Percentiles rank a stretch among this genome's conserved stretches.
phyloP scores from a whole-genome alignment of 768 basidiomycete genomes.

The Cubamyces lactineus region DNA sequence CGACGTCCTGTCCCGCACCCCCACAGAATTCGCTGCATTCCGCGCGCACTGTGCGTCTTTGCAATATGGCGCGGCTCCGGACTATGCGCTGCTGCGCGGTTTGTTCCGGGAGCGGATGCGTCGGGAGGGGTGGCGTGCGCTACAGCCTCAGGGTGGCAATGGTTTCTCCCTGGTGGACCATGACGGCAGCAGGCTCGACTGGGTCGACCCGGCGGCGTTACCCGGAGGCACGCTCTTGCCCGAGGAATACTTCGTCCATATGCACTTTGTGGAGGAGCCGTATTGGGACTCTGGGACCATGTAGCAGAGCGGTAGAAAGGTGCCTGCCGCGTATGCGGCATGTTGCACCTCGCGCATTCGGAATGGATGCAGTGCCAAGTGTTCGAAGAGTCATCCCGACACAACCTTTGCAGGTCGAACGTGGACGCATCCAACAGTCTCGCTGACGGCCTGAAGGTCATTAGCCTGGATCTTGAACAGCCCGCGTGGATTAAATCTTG shows the following conservation, averaged over 20 bases:
- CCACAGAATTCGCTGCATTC: constrained; percentile 22
- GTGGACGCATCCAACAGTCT: too few relatives aligned
- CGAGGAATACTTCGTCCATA: constrained; percentile 16
- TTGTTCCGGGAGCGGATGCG: constrained; percentile 21
- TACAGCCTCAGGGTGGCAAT: too few relatives aligned
- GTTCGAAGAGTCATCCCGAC: too few relatives aligned
- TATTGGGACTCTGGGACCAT: neutral
- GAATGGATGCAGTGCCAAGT: too few relatives aligned
- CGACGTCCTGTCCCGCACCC: constrained; percentile 10
- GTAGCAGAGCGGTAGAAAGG: too few relatives aligned
- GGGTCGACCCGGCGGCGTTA: neutral
- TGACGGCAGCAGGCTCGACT: constrained; percentile 4
- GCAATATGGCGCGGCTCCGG: constrained; percentile 29
- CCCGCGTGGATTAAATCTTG: too few relatives aligned
- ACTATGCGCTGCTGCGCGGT: constrained; percentile 24
- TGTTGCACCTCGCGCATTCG: too few relatives aligned
- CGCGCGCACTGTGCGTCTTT: constrained; percentile 25
- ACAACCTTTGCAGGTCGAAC: too few relatives aligned
- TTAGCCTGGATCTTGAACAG: too few relatives aligned
- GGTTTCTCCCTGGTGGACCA: too few relatives aligned
- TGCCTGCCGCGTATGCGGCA: too few relatives aligned
- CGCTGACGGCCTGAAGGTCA: too few relatives aligned
- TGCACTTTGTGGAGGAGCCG: constrained; percentile 4
- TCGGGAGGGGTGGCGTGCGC: constrained; percentile 12
- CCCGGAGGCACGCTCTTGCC: constrained; percentile 17